phyloP scores from a whole-genome alignment of 1,284 basidiomycete genomes.

The Prillingera fragicola region DNA sequence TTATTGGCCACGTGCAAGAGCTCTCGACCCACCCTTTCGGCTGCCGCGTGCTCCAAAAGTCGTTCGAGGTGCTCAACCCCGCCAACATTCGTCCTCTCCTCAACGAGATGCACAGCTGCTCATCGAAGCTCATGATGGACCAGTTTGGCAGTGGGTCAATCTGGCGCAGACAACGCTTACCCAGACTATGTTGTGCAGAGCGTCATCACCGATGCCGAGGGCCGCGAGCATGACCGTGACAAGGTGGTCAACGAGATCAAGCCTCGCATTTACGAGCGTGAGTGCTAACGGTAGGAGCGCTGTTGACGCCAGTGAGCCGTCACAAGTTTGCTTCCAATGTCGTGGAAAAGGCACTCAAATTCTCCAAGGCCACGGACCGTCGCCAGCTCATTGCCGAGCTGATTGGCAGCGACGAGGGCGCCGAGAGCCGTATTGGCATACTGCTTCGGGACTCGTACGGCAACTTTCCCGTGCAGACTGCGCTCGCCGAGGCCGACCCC shows the following conservation, averaged over 20 bases:
- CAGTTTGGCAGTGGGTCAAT: slow-evolving; percentile 68
- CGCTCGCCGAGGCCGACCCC: slow-evolving; percentile 26
- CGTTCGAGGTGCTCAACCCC: slow-evolving; percentile 76
- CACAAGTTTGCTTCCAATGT: slow-evolving; percentile 99
- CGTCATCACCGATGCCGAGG: slow-evolving; percentile 65
- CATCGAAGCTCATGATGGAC: slow-evolving; percentile 70
- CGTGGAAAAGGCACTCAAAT: slow-evolving; percentile 82
- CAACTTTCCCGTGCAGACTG: slow-evolving; percentile 45
- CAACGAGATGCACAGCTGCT: slow-evolving; percentile 74
- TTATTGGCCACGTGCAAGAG: slow-evolving; percentile 75
- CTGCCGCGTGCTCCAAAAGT: slow-evolving; percentile 89
- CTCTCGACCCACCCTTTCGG: slow-evolving; percentile 89
- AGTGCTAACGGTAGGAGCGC: slow-evolving; percentile 5
- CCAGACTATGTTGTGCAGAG: slow-evolving; percentile 91
- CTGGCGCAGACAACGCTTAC: neutral
- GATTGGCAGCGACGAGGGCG: slow-evolving; percentile 25
- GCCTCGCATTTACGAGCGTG: slow-evolving; percentile 65
- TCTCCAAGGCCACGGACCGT: slow-evolving; percentile 60
- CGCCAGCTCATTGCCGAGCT: slow-evolving; percentile 73
- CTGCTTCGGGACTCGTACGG: slow-evolving; percentile 40
- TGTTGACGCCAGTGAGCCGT: slow-evolving; percentile 54
- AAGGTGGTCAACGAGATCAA: slow-evolving; percentile 67
- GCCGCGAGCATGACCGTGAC: slow-evolving; percentile 63
- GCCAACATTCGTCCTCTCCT: slow-evolving; percentile 66
- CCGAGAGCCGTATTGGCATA: slow-evolving; percentile 21